Conservation (phyloP, 2,329 filamentous ascomycete species). For the Verticillium nonalfalfae region DNA sequence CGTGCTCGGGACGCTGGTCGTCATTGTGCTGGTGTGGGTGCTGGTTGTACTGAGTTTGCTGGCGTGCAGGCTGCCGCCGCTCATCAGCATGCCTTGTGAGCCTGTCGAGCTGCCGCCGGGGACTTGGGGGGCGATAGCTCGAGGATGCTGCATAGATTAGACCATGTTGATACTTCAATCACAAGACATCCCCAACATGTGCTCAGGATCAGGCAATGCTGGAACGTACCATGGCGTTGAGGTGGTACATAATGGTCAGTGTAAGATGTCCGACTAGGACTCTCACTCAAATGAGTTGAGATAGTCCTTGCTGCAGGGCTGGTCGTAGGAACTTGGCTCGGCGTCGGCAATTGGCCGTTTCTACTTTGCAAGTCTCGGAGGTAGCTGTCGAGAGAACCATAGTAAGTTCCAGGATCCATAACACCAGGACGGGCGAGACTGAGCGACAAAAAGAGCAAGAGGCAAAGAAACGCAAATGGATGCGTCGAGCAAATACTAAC, state of each 20-base stretch:
- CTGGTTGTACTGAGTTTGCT: not conserved
- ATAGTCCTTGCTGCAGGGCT: not conserved
- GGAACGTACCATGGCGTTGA: not conserved
- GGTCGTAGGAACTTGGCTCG: not conserved
- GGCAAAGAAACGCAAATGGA: not conserved
- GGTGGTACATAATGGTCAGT: not conserved
- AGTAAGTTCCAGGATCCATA: not conserved
- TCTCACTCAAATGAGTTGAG: not conserved
- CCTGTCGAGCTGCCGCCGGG: not conserved
- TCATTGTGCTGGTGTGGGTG: not conserved
- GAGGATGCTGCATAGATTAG: not conserved
- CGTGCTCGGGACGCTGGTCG: not conserved
- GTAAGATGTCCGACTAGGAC: not conserved
- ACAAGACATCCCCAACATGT: no score
- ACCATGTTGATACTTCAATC: not conserved
- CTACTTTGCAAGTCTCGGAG: conserved; percentile 10
- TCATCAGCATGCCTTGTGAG: not conserved
- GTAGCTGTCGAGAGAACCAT: conserved; percentile 1
- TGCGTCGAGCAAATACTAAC: conserved; percentile 1
- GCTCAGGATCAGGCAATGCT: no score
- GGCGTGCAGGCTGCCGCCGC: not conserved
- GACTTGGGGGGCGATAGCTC: not conserved
- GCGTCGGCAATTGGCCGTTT: not conserved
- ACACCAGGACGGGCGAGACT: not conserved
- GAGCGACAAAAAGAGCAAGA: not conserved